A percentile compares a stretch with the other conserved stretches of the same genome.
Evolutionary conservation across 148 eudicot genomes (phyloP).

Genomic region (Rhododendron mucronatum): DNA sequence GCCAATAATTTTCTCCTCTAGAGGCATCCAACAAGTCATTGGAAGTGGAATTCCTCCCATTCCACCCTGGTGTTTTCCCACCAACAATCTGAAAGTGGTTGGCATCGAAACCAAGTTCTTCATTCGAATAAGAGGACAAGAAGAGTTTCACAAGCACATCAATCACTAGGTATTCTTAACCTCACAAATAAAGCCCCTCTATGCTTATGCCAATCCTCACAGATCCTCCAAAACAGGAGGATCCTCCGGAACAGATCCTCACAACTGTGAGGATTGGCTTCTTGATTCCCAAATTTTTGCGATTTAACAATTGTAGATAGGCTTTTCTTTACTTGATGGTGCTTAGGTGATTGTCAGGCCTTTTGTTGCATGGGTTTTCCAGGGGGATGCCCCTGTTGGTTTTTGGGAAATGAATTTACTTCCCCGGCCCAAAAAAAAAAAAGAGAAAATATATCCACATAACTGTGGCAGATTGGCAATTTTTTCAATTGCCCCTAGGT

Average conservation of each 20-base stretch:
- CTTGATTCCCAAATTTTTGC: too few relatives aligned
- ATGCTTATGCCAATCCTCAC: background rate
- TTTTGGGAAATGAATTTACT: too few relatives aligned
- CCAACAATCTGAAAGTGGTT: constrained; percentile 64
- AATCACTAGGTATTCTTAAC: background rate
- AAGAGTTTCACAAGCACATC: background rate
- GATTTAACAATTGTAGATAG: too few relatives aligned
- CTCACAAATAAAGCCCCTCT: background rate
- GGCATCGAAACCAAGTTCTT: background rate
- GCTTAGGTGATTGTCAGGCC: too few relatives aligned
- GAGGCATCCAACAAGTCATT: constrained; percentile 20
- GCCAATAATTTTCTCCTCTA: constrained; percentile 59
- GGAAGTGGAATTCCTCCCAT: constrained; percentile 25
- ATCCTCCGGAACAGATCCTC: too few relatives aligned
- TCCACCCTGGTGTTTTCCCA: constrained; percentile 35
- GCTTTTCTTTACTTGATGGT: too few relatives aligned
- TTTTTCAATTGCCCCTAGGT: background rate
- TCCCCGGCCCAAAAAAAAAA: too few relatives aligned
- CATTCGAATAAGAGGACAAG: background rate
- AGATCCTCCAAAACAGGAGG: too few relatives aligned
- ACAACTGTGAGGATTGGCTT: too few relatives aligned
- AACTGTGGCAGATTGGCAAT: background rate
- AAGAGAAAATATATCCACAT: background rate
- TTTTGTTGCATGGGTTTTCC: too few relatives aligned
- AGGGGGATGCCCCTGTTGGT: too few relatives aligned